A percentile compares a stretch with the other conserved stretches of the same genome.
These are phyloP conservation scores for Colletotrichum liaoningense DNA, from an alignment of 2,329 filamentous ascomycete genomes.

Conservation along the genomic window DNA sequence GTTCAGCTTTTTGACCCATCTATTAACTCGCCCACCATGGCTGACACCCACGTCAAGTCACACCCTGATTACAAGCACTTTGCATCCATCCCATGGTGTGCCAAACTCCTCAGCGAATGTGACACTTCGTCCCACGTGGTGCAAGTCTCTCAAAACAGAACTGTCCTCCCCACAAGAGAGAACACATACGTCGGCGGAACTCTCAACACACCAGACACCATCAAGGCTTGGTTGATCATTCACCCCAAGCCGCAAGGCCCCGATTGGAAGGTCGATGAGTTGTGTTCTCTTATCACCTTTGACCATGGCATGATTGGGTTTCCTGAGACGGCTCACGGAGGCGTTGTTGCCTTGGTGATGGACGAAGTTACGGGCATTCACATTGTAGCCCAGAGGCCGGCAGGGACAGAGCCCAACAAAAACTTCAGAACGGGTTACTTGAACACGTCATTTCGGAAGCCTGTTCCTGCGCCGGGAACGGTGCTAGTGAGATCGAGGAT, in stretches of 20 bases:
- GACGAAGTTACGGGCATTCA: slow-evolving; percentile 52
- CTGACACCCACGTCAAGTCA: neutral
- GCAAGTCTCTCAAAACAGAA: slow-evolving; percentile 25
- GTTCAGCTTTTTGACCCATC: neutral
- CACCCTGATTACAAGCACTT: slow-evolving; percentile 43
- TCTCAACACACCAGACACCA: slow-evolving; percentile 43
- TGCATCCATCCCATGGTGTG: slow-evolving; percentile 50
- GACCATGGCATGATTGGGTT: slow-evolving; percentile 48
- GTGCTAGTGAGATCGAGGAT: slow-evolving; percentile 46
- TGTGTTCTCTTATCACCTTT: slow-evolving; percentile 46
- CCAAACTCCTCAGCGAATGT: slow-evolving; percentile 44
- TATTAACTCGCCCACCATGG: slow-evolving; percentile 1
- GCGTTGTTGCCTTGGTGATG: slow-evolving; percentile 48
- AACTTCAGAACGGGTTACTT: slow-evolving; percentile 49
- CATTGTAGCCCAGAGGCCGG: slow-evolving; percentile 50
- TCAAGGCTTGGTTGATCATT: slow-evolving; percentile 50
- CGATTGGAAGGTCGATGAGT: slow-evolving; percentile 43
- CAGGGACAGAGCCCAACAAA: slow-evolving; percentile 41
- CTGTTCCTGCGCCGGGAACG: slow-evolving; percentile 44
- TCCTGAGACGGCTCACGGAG: slow-evolving; percentile 49
- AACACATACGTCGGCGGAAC: slow-evolving; percentile 49
- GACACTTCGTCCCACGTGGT: slow-evolving; percentile 35
- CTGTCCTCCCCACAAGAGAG: slow-evolving; percentile 25
- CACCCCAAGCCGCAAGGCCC: slow-evolving; percentile 40
- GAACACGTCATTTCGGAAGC: slow-evolving; percentile 48